Evolutionary conservation across 2,329 filamentous ascomycete genomes (phyloP).

Genomic region (Pseudogymnoascus sp.): DNA sequence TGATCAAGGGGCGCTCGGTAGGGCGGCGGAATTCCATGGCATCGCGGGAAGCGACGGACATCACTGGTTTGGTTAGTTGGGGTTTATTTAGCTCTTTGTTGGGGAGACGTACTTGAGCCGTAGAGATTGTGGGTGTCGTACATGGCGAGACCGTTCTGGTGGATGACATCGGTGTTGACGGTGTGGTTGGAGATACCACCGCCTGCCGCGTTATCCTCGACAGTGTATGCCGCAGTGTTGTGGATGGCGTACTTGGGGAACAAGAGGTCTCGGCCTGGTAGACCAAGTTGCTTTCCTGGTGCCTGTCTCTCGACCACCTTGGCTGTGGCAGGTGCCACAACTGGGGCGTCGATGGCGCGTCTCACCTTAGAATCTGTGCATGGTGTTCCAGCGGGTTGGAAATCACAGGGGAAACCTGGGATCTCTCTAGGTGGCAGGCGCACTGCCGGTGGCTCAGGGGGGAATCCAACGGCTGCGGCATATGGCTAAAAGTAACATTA

Average conservation of each 20-base stretch:
- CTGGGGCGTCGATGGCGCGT: constrained; percentile 13
- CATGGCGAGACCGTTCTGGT: constrained; percentile 57
- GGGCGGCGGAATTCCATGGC: constrained; percentile 62
- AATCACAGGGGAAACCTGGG: constrained; percentile 59
- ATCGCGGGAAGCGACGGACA: constrained; percentile 55
- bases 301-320: constrained; percentile 14
- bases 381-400: constrained; percentile 48
- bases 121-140: constrained; percentile 75
- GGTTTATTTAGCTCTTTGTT: constrained; percentile 3
- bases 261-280: constrained; percentile 55
- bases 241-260: constrained; percentile 57
- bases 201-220: constrained; percentile 34
- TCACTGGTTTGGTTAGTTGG: constrained; percentile 39
- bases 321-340: not conserved
- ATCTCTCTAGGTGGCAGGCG: constrained; percentile 55
- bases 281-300: constrained; percentile 42
- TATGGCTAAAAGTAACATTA: constrained; percentile 16
- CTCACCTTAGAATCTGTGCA: constrained; percentile 27
- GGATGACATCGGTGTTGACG: constrained; percentile 58
- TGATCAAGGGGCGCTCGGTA: constrained; percentile 56
- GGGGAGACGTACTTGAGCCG: constrained; percentile 44
- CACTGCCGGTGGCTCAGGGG: constrained; percentile 55
- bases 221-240: constrained; percentile 47
- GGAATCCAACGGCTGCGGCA: constrained; percentile 37
- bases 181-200: constrained; percentile 49